Percentiles rank a stretch among this genome's conserved stretches.
These are phyloP conservation scores for Euphorbia schlechtendalii DNA, from an alignment of 441 rosid species.

Conservation along the genomic window DNA sequence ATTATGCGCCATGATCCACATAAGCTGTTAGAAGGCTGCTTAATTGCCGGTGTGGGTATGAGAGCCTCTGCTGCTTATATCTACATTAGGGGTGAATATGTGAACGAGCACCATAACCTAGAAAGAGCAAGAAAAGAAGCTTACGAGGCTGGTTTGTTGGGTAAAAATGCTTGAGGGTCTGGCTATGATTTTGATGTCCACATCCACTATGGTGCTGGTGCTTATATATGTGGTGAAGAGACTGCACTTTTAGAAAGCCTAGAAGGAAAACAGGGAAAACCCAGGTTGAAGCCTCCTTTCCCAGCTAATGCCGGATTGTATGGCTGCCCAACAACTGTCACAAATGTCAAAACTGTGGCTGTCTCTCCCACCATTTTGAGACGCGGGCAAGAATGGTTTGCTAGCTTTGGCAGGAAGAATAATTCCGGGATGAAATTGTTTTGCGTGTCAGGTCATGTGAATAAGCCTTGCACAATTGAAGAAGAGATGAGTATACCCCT, in stretches of 20 bases:
- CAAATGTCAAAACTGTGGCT: slow-evolving; percentile 96
- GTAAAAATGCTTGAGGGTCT: slow-evolving; percentile 97
- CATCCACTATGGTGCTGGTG: slow-evolving; percentile 98
- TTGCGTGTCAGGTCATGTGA: slow-evolving; percentile 92
- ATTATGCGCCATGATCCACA: slow-evolving; percentile 99
- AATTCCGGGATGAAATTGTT: slow-evolving; percentile 88
- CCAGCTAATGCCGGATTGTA: slow-evolving; percentile 97
- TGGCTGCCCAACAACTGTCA: slow-evolving; percentile 96
- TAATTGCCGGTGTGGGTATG: slow-evolving; percentile 99
- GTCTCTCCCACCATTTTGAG: slow-evolving; percentile 95
- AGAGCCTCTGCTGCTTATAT: slow-evolving; percentile 97
- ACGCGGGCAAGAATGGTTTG: slow-evolving; percentile 98
- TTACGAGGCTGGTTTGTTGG: slow-evolving; percentile 85
- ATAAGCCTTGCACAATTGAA: slow-evolving; percentile 97
- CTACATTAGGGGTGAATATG: slow-evolving; percentile 96
- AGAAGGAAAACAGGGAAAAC: slow-evolving; percentile 98
- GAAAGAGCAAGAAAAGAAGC: slow-evolving; percentile 91
- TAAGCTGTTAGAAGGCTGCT: slow-evolving; percentile 93
- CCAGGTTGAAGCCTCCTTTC: slow-evolving; percentile 99
- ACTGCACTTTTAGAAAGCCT: slow-evolving; percentile 98
- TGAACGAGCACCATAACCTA: slow-evolving; percentile 73
- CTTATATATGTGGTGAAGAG: slow-evolving; percentile 98
- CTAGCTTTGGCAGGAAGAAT: slow-evolving; percentile 95
- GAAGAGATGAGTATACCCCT: slow-evolving; percentile 97
- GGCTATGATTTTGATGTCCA: slow-evolving; percentile 97